Evolutionary conservation across 257 asterid species (phyloP).

Genomic region (Echites panduratus): DNA sequence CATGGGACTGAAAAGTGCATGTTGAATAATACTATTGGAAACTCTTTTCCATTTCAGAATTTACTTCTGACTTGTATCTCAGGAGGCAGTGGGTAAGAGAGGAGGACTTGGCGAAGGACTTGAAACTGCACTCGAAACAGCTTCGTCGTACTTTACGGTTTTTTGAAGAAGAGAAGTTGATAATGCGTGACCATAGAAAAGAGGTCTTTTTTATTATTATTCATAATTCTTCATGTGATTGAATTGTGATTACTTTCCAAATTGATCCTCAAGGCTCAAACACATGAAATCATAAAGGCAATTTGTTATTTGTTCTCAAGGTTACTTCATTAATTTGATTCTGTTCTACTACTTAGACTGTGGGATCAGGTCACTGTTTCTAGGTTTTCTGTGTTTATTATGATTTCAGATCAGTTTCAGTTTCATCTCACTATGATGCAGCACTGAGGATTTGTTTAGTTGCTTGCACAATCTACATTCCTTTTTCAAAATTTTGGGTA

Average conservation of each 20-base stretch:
- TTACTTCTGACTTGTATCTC: constrained; percentile 21
- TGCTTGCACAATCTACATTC: not conserved
- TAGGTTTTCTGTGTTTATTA: not conserved
- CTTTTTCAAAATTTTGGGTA: not conserved
- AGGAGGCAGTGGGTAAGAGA: constrained; percentile 97
- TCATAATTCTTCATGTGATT: not conserved
- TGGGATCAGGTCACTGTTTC: not conserved
- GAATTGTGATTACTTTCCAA: not conserved
- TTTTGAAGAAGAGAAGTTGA: constrained; percentile 89
- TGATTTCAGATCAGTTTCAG: not conserved
- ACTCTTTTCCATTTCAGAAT: not conserved
- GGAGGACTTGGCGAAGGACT: constrained; percentile 95
- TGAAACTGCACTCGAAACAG: constrained; percentile 95
- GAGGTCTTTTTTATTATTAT: constrained; percentile 42
- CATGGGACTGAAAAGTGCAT: not conserved
- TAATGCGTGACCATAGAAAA: constrained; percentile 92
- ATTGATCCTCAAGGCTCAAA: not conserved
- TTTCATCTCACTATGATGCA: not conserved
- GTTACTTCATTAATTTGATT: not conserved
- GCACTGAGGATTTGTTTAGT: not conserved
- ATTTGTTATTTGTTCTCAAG: not conserved
- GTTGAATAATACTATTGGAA: not conserved
- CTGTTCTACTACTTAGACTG: not conserved
- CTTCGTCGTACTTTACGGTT: constrained; percentile 87
- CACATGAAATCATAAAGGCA: not conserved